Evolutionary conservation across 2,329 filamentous ascomycete species (phyloP), one percentile per base, ranked within the genome.

Genomic region (Colletotrichum sp.): DNA sequence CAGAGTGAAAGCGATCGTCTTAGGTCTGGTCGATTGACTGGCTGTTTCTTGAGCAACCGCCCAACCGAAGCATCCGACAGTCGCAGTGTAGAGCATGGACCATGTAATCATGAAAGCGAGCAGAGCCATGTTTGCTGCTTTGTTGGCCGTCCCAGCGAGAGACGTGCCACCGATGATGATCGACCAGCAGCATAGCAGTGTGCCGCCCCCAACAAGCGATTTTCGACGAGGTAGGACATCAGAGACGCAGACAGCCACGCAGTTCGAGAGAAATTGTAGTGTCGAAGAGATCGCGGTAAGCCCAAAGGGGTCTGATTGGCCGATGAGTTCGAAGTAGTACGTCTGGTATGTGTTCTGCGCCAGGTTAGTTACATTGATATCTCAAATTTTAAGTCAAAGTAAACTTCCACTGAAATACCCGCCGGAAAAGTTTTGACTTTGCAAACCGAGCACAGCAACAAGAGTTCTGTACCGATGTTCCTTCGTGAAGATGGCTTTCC

Each of bases 311-410:
- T 82, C 78, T 8, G 80, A 56, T 67, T 82, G 80, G 8, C 80
- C 80, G 8, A 82, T 82, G 74, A 82, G 80, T 24, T 82, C 80
- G 48, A 82, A 82, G 34, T 82, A 82, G 56, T 82, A 82, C 0
- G 80, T 82, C 69, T 82, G 80, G 16, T 82, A 81, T 0, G 80
- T 81, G 60, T 81, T 80, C 80, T 79, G n/a, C 24, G n/a, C n/a
- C n/a, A n/a, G n/a, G n/a, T n/a, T n/a, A n/a, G n/a, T n/a, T n/a
- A n/a, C n/a, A n/a, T n/a, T n/a, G n/a, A n/a, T n/a, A n/a, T n/a
- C n/a, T n/a, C n/a, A n/a, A n/a, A n/a, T n/a, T n/a, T n/a, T n/a
- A n/a, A n/a, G n/a, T n/a, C n/a, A n/a, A n/a, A n/a, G n/a, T n/a
- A n/a, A n/a, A n/a, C n/a, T n/a, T n/a, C n/a, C n/a, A n/a, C n/a